A percentile compares a stretch with the other conserved stretches of the same genome.
Evolutionary conservation across 108 stramenopile genomes (phyloP).

Genomic region (Cyclotella cryptica): DNA sequence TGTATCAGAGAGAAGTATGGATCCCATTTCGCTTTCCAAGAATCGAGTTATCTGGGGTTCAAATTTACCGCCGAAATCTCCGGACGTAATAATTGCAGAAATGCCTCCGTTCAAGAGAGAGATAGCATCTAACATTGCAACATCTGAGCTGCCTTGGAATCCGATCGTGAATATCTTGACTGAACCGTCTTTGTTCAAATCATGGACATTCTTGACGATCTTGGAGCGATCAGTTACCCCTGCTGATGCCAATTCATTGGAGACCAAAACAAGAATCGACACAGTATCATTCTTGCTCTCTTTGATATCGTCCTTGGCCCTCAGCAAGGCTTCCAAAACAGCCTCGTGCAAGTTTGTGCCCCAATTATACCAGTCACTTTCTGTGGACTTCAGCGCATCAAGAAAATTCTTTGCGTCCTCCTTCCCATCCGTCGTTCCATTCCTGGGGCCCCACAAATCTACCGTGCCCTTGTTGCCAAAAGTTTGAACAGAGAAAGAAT

Average conservation of each 20-base stretch:
- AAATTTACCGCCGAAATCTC: slow-evolving; percentile 5
- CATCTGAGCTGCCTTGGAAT: slow-evolving; percentile 10
- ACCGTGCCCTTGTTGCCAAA: slow-evolving; percentile 16
- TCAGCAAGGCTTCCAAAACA: slow-evolving; percentile 6
- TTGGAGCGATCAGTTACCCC: slow-evolving; percentile 10
- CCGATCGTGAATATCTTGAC: slow-evolving; percentile 25
- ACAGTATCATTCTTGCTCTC: slow-evolving; percentile 5
- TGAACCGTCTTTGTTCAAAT: slow-evolving; percentile 12
- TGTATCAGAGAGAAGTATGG: slow-evolving; percentile 17
- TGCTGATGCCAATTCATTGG: slow-evolving; percentile 1
- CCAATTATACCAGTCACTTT: not conserved
- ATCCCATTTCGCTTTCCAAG: slow-evolving; percentile 23
- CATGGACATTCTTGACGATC: slow-evolving; percentile 16
- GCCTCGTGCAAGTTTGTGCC: slow-evolving; percentile 20
- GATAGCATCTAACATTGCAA: slow-evolving; percentile 27
- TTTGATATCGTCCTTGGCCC: slow-evolving; percentile 15
- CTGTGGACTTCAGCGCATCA: not conserved
- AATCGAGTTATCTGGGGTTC: slow-evolving; percentile 2
- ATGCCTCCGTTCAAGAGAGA: slow-evolving; percentile 22
- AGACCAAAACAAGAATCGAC: slow-evolving; percentile 10
- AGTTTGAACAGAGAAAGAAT: slow-evolving; percentile 17
- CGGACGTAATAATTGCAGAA: slow-evolving; percentile 3
- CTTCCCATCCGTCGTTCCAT: slow-evolving; percentile 7
- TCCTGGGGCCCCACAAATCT: slow-evolving; percentile 9
- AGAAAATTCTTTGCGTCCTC: slow-evolving; percentile 1